phyloP scores from a whole-genome alignment of 495 filamentous ascomycete genomes.

The Talaromyces stipitatus region DNA sequence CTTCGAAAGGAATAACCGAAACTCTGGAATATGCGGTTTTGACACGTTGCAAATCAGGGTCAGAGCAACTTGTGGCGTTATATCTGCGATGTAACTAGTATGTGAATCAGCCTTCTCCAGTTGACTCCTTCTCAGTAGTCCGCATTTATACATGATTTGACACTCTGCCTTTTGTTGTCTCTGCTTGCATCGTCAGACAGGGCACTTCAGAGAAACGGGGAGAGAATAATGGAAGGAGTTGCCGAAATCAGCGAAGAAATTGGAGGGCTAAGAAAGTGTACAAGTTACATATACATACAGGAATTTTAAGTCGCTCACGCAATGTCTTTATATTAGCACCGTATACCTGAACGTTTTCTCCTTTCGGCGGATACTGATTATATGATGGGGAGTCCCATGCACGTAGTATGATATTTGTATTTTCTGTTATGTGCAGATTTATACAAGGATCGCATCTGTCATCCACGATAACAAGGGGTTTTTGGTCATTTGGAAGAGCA shows the following conservation, averaged over 20 bases:
- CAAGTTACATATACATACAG: background rate
- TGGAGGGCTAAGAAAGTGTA: too few species aligned
- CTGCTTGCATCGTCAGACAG: background rate
- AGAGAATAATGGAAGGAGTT: background rate
- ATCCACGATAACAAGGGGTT: conserved; percentile 10
- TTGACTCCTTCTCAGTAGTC: background rate
- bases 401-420: conserved; percentile 9
- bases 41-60: conserved; percentile 9
- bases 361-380: conserved; percentile 11
- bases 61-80: conserved; percentile 10
- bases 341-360: conserved; percentile 7
- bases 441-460: conserved; percentile 14
- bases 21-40: conserved; percentile 9
- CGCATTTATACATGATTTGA: conserved; percentile 9
- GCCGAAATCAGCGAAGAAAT: too few species aligned
- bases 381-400: conserved; percentile 13
- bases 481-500: background rate
- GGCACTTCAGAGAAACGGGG: background rate
- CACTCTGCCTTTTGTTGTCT: conserved; percentile 10
- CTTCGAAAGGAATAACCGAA: conserved; percentile 13
- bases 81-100: conserved; percentile 14
- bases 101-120: background rate
- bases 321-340: conserved; percentile 11
- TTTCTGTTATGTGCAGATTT: conserved; percentile 9
- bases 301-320: conserved; percentile 8